Base-by-base conservation (phyloP, 2,329 filamentous ascomycete species). In the Cladophialophora psammophila region DNA sequence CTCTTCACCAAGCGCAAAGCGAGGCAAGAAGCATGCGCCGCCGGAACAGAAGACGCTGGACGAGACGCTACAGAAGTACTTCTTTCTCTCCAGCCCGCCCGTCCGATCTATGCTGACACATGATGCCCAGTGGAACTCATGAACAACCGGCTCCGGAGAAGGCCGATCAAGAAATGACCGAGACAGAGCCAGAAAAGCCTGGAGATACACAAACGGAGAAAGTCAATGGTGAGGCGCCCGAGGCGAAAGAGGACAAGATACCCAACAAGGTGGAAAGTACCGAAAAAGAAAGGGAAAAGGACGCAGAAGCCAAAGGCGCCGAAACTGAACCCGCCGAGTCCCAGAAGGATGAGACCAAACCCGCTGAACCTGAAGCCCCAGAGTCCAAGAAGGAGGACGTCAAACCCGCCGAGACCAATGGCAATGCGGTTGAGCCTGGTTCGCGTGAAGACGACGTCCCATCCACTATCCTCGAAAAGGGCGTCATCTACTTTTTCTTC, bases 401-500 rank as follows among this genome's bases (percentile, higher is more conserved):
- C 34, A 54, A 66, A 45, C 40, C 56, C 6, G 20, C 42, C 32
- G 48, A 63, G 32, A 53, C 71, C 36, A 68, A 71, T 34, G 66
- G 73, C 40, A 76, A 78, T 59, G 83, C 85, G 1, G 77, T 88
- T 5, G 79, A 84, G 58, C 83, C 85, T 1, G 77, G 82, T 18
- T 76, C 84, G 59, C 82, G 86, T 50, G 78, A 84, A 53, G 78
- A 81, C 1, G 78, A 81, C 2, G 78, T 85, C 45, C 82, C 87
- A 1, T 86, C 85, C 5, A 88, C 82, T 66, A 88, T 96, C 31
- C 83, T 96, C 2, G 93, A 97, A 75, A 96, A 95, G 74, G 93
- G 93, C 3, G 86, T 95, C 72, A 89, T 97, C 72, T 96, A 96
- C 82, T 96, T 96, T 84, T 96, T 96, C 82, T 90, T 91, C 74